Evolutionary conservation across 2,329 filamentous ascomycete species (phyloP).

Genomic region (Cordyceps militaris): DNA sequence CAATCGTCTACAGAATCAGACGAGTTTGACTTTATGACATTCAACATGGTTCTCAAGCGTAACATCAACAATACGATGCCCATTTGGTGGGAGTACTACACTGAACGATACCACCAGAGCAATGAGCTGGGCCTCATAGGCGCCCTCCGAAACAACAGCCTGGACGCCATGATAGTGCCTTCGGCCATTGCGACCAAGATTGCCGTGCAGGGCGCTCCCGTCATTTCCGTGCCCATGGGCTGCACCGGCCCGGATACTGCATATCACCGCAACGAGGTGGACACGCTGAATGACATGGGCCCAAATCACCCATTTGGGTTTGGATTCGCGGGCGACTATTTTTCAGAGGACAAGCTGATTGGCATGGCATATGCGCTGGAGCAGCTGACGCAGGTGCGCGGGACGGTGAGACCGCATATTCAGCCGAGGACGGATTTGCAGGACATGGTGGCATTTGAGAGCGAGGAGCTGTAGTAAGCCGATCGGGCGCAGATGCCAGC

Average conservation of each 20-base stretch:
- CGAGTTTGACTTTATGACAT: constrained; percentile 50
- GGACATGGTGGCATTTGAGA: constrained; percentile 17
- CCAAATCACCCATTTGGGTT: constrained; percentile 56
- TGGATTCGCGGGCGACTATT: constrained; percentile 53
- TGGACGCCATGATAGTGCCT: constrained; percentile 57
- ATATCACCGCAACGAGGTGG: constrained; percentile 37
- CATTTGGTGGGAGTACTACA: constrained; percentile 52
- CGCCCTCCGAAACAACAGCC: constrained; percentile 46
- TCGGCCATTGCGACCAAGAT: constrained; percentile 41
- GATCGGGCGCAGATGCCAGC: background rate
- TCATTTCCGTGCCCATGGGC: constrained; percentile 58
- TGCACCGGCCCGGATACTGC: constrained; percentile 44
- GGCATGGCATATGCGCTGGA: constrained; percentile 64
- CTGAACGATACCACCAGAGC: constrained; percentile 42
- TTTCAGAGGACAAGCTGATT: constrained; percentile 55
- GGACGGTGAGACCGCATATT: constrained; percentile 23
- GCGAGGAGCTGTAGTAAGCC: background rate
- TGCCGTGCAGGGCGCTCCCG: constrained; percentile 51
- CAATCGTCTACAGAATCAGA: constrained; percentile 45
- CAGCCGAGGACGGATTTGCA: constrained; percentile 25
- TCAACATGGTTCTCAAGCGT: constrained; percentile 47
- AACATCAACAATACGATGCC: constrained; percentile 47
- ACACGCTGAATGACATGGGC: constrained; percentile 44
- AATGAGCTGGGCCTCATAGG: constrained; percentile 53
- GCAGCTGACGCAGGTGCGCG: constrained; percentile 39